phyloP scores from a whole-genome alignment of 768 basidiomycete genomes.

The Lentinula sp. region DNA sequence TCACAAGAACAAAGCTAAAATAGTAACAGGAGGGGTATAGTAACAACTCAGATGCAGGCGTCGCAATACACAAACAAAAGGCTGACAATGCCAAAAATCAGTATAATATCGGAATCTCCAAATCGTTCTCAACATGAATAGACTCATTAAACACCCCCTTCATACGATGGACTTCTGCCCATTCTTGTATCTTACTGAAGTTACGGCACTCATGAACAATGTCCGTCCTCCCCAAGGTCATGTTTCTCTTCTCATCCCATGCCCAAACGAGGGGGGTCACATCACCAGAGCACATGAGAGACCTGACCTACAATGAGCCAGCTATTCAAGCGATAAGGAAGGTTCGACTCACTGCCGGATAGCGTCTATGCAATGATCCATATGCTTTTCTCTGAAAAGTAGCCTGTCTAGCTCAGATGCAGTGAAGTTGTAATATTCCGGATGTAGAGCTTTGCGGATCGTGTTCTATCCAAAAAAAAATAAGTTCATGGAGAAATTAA shows the following conservation, averaged over 20 bases:
- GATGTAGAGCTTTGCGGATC: not conserved
- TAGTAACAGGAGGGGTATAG: too few species aligned
- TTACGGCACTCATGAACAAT: conserved; percentile 10
- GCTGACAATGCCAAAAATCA: too few species aligned
- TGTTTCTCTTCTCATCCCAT: conserved; percentile 9
- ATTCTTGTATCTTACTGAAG: conserved; percentile 9
- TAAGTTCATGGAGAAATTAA: too few species aligned
- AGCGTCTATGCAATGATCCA: conserved; percentile 10
- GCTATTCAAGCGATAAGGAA: not conserved
- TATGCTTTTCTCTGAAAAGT: conserved; percentile 5
- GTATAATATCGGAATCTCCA: too few species aligned
- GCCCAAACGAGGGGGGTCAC: conserved; percentile 11
- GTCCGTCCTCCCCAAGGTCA: conserved; percentile 2
- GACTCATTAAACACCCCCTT: too few species aligned
- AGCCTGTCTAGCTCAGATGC: not conserved
- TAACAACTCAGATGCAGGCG: too few species aligned
- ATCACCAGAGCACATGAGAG: conserved; percentile 11
- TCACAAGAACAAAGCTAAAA: too few species aligned
- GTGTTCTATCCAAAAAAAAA: not conserved
- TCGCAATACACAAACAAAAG: too few species aligned
- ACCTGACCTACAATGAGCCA: not conserved
- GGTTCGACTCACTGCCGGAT: not conserved
- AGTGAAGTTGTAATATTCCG: not conserved
- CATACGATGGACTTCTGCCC: not conserved
- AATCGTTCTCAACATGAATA: too few species aligned